Conservation (phyloP, 2,329 filamentous ascomycete genomes). For the Monilinia fructigena region DNA sequence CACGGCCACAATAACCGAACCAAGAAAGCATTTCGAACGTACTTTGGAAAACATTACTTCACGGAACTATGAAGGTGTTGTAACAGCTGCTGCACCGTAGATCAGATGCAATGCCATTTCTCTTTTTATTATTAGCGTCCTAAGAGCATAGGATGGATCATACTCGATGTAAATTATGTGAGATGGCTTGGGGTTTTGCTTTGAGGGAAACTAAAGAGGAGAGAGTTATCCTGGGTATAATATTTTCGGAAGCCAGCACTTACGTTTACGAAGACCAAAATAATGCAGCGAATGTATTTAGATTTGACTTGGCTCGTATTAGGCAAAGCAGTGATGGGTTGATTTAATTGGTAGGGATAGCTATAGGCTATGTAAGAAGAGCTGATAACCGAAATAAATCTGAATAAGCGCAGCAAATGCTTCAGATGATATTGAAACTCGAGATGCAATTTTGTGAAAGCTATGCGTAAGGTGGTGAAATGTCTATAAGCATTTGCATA, state of each 20-base stretch:
- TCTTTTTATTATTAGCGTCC: conserved; percentile 15
- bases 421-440: too few relatives aligned
- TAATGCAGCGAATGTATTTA: conserved; percentile 25
- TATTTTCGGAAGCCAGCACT: conserved; percentile 19
- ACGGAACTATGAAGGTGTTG: conserved; percentile 89
- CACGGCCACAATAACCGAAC: conserved; percentile 79
- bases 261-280: conserved; percentile 22
- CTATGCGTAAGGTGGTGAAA: not conserved
- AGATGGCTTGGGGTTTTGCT: conserved; percentile 13
- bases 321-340: conserved; percentile 21
- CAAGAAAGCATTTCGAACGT: conserved; percentile 89
- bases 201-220: conserved; percentile 5
- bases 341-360: conserved; percentile 21
- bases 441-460: not conserved
- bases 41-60: conserved; percentile 91
- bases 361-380: conserved; percentile 18
- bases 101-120: not conserved
- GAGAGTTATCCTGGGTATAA: conserved; percentile 8
- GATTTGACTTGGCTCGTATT: conserved; percentile 20
- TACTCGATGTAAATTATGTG: conserved; percentile 24
- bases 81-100: conserved; percentile 43
- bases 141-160: conserved; percentile 16
- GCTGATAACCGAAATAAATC: conserved; percentile 9
- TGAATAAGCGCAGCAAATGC: not conserved
- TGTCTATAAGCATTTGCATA: not conserved